A percentile compares a stretch with the other conserved stretches of the same genome.
phyloP scores from a whole-genome alignment of 1,139 yeast genomes.

The Pichiaceae sp. region DNA sequence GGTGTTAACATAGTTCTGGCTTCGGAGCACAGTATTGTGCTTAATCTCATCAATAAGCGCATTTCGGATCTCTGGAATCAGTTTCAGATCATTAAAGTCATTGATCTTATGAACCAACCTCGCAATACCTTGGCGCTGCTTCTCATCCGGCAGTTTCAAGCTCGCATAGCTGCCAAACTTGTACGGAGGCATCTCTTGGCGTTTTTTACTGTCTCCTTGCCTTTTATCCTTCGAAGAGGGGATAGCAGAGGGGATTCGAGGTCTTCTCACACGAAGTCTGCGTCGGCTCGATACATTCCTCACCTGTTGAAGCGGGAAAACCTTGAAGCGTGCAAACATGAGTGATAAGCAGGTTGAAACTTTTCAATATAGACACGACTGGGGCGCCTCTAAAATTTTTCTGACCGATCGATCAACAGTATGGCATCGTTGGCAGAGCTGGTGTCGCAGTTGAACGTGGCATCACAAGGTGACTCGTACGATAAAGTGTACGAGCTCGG shows the following conservation, averaged over 20 bases:
- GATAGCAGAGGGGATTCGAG: neutral
- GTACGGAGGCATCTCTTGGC: conserved; percentile 17
- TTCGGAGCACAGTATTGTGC: conserved; percentile 33
- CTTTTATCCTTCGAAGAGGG: conserved; percentile 1
- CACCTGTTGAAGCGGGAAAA: neutral
- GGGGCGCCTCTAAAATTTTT: neutral
- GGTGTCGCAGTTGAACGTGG: conserved; percentile 37
- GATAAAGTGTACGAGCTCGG: conserved; percentile 38
- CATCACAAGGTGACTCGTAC: conserved; percentile 38
- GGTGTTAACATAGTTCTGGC: conserved; percentile 31
- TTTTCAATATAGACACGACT: neutral
- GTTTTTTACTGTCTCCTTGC: neutral
- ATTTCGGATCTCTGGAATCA: conserved; percentile 59
- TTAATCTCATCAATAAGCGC: conserved; percentile 55
- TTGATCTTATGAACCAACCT: conserved; percentile 40
- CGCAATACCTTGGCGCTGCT: conserved; percentile 17
- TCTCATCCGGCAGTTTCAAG: conserved; percentile 22
- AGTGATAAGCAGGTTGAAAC: neutral
- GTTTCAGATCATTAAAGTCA: conserved; percentile 54
- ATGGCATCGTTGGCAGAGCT: conserved; percentile 32
- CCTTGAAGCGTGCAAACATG: neutral
- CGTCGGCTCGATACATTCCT: neutral
- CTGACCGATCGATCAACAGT: neutral
- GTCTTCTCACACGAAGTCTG: conserved; percentile 2
- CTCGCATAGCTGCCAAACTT: conserved; percentile 25